A percentile compares a stretch with the other conserved stretches of the same genome.
These are phyloP conservation scores for Coelastrella sp. DNA, from an alignment of 139 green algal genomes.

Conservation along the genomic window DNA sequence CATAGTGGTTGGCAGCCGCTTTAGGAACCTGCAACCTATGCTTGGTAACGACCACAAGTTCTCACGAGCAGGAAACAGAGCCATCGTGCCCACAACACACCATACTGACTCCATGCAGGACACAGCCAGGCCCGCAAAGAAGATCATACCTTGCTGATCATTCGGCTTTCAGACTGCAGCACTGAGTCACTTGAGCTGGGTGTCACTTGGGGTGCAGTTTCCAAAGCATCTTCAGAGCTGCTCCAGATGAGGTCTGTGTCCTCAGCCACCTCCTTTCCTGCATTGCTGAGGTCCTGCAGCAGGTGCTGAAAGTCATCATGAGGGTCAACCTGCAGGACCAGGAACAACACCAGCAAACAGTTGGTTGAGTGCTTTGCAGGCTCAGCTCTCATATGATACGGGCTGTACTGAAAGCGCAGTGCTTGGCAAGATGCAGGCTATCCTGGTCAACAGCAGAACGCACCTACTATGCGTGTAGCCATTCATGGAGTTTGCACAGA, in stretches of 20 bases:
- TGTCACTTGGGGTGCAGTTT: not conserved
- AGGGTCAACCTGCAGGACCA: not conserved
- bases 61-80: not conserved
- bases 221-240: constrained; percentile 5
- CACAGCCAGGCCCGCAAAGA: not conserved
- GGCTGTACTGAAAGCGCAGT: too few relatives aligned
- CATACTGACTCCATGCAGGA: not conserved
- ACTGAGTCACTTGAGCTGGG: constrained; percentile 37
- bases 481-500: too few relatives aligned
- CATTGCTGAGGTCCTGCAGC: constrained; percentile 23
- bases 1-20: too few relatives aligned
- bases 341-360: not conserved
- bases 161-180: constrained; percentile 31
- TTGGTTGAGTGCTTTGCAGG: not conserved
- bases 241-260: constrained; percentile 38
- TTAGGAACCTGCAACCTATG: not conserved
- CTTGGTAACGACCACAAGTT: not conserved
- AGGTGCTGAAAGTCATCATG: constrained; percentile 26
- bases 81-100: not conserved
- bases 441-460: too few relatives aligned
- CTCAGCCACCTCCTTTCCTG: not conserved
- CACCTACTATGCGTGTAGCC: too few relatives aligned
- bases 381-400: too few relatives aligned
- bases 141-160: constrained; percentile 26
- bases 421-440: too few relatives aligned